Evolutionary conservation across 2,329 filamentous ascomycete genomes (phyloP).

Genomic region (Aspergillus fructus): DNA sequence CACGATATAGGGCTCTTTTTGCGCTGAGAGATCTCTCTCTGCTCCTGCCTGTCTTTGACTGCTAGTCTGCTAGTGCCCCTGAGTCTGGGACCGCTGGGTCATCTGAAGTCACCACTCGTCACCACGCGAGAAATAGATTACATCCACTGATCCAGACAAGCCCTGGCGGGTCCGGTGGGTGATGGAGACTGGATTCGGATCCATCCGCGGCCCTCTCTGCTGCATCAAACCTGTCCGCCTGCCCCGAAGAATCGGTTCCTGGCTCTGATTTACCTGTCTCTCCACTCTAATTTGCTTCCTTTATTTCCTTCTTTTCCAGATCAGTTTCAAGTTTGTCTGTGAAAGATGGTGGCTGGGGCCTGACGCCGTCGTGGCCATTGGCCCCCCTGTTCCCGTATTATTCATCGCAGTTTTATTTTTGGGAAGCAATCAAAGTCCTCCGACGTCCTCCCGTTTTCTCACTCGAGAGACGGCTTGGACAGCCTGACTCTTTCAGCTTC

Average conservation of each 20-base stretch:
- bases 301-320: conserved; percentile 15
- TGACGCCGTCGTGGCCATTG: conserved; percentile 3
- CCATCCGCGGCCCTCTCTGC: conserved; percentile 32
- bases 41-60: conserved; percentile 10
- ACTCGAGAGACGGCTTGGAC: not conserved
- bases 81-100: conserved; percentile 10
- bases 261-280: conserved; percentile 23
- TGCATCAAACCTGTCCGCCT: conserved; percentile 24
- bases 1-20: not conserved
- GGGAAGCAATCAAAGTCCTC: conserved; percentile 11
- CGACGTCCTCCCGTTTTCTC: not conserved
- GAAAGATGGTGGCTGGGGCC: conserved; percentile 12
- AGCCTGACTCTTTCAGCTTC: not conserved
- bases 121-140: conserved; percentile 21
- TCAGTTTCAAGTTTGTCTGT: conserved; percentile 7
- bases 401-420: conserved; percentile 12
- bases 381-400: conserved; percentile 3
- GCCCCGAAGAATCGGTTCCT: conserved; percentile 34
- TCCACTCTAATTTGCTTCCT: conserved; percentile 11
- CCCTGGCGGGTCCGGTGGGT: conserved; percentile 19
- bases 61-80: conserved; percentile 3
- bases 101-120: not conserved
- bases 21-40: conserved; percentile 9
- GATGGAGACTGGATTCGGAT: conserved; percentile 25
- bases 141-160: conserved; percentile 15